These are phyloP conservation scores for Crepidotus variabilis DNA, from an alignment of 768 basidiomycete genomes.

Conservation along the genomic window DNA sequence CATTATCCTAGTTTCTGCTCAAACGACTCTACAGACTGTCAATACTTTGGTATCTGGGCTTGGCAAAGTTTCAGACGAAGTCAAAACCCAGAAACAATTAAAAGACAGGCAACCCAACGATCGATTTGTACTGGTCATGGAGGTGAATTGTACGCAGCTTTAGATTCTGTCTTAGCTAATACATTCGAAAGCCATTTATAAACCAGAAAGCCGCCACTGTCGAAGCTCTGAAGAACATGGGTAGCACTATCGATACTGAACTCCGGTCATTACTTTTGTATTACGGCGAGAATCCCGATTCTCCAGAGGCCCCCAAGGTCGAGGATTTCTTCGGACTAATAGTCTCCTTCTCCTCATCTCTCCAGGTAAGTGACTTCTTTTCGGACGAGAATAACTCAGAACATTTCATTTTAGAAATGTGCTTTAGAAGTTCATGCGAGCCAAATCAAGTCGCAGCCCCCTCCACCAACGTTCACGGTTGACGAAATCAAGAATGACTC, in stretches of 20 bases:
- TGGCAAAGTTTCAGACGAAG: conserved; percentile 52
- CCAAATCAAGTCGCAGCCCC: conserved; percentile 27
- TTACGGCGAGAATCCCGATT: conserved; percentile 73
- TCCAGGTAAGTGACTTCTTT: conserved; percentile 46
- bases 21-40: conserved; percentile 57
- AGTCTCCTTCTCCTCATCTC: conserved; percentile 66
- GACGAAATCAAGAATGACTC: conserved; percentile 20
- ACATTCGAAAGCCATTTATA: conserved; percentile 42
- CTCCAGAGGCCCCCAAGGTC: conserved; percentile 61
- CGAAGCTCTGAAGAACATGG: conserved; percentile 64
- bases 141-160: conserved; percentile 35
- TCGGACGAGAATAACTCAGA: neutral
- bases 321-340: conserved; percentile 83
- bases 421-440: conserved; percentile 61
- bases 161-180: neutral
- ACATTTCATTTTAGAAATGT: conserved; percentile 51
- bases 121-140: conserved; percentile 65
- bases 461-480: conserved; percentile 20
- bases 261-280: conserved; percentile 58
- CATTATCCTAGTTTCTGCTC: conserved; percentile 61
- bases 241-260: conserved; percentile 52
- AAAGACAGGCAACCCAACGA: conserved; percentile 40
- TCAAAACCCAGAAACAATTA: conserved; percentile 35
- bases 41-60: conserved; percentile 55
- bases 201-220: conserved; percentile 47